Conservation (phyloP, 108 stramenopile species). For the Nannochloropsis gaditana region DNA sequence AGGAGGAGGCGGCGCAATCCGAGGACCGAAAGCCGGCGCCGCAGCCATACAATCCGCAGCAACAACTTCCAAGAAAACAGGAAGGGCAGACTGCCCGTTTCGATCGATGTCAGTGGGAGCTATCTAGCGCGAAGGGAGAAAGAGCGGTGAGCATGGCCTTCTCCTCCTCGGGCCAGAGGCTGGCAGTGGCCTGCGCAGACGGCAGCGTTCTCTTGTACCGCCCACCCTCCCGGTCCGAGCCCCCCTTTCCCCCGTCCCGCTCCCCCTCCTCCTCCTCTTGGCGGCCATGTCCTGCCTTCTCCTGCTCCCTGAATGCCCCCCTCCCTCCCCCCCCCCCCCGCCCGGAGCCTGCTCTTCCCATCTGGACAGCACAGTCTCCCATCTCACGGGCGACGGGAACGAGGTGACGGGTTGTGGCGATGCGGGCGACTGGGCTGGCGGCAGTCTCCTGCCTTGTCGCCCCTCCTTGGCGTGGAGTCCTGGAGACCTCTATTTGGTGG, state of each 20-base stretch:
- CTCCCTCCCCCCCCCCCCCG: background rate
- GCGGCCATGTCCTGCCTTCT: background rate
- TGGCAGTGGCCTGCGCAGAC: slow-evolving; percentile 1
- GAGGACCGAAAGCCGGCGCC: too few species aligned
- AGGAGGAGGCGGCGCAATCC: background rate
- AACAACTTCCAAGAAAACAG: too few species aligned
- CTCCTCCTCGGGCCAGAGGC: background rate
- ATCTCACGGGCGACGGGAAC: background rate
- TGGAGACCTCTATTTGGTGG: background rate
- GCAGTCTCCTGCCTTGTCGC: background rate
- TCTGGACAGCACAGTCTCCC: background rate
- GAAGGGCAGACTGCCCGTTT: background rate
- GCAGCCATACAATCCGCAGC: too few species aligned
- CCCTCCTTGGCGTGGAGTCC: background rate
- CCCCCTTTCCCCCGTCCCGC: background rate
- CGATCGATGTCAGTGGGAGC: background rate
- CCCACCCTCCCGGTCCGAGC: background rate
- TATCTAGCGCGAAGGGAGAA: background rate
- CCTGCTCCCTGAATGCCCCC: background rate
- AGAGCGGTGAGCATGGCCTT: background rate
- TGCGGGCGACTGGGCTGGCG: background rate
- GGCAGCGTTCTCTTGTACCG: background rate
- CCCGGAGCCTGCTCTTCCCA: background rate
- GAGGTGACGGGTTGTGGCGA: too few species aligned
- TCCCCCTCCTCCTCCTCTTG: background rate